A percentile compares a stretch with the other conserved stretches of the same genome.
Evolutionary conservation across 352 stramenopile genomes (phyloP).

Genomic region (Pythium myriotylum): DNA sequence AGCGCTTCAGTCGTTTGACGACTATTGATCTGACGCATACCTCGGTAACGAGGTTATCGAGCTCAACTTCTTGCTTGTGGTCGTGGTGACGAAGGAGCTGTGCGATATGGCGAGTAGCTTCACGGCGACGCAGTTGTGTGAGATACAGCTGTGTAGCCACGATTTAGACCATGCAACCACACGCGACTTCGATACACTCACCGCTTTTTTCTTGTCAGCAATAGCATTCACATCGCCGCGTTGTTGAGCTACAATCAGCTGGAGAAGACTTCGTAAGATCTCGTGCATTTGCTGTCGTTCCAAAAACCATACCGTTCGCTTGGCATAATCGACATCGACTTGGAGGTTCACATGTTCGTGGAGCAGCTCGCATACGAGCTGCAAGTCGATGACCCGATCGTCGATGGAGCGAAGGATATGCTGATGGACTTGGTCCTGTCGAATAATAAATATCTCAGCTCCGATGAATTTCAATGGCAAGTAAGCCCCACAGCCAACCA

Average conservation of each 20-base stretch:
- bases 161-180: not conserved
- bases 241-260: constrained; percentile 59
- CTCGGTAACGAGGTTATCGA: constrained; percentile 30
- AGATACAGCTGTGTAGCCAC: constrained; percentile 21
- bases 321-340: constrained; percentile 73
- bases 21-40: constrained; percentile 23
- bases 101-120: constrained; percentile 27
- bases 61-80: constrained; percentile 29
- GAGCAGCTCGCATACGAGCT: constrained; percentile 44
- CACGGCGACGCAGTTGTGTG: constrained; percentile 14
- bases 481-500: constrained; percentile 4
- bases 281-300: not conserved
- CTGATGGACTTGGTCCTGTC: constrained; percentile 45
- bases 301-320: constrained; percentile 44
- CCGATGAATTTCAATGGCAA: not conserved
- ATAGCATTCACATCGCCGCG: constrained; percentile 63
- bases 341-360: constrained; percentile 51
- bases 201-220: constrained; percentile 54
- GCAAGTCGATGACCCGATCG: constrained; percentile 38
- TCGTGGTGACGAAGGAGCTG: constrained; percentile 28
- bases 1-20: not conserved
- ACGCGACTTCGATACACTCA: constrained; percentile 22
- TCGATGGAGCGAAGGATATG: constrained; percentile 46
- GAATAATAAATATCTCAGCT: not conserved
- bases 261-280: not conserved